A percentile compares a stretch with the other conserved stretches of the same genome.
Evolutionary conservation across 306 rosid species (phyloP).

Genomic region (Vigna trinervia): DNA sequence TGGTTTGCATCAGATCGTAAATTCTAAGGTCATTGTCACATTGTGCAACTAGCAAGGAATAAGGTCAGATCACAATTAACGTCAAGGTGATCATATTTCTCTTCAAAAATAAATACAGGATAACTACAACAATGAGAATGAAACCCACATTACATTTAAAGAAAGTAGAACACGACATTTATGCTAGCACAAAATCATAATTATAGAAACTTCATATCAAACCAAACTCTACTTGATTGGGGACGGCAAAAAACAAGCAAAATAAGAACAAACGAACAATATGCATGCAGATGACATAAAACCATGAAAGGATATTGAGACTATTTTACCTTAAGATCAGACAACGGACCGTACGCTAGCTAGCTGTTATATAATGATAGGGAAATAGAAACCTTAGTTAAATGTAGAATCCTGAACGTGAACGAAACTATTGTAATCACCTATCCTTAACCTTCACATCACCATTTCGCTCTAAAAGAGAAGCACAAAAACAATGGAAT

Average conservation of each 20-base stretch:
- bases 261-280: not conserved
- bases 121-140: not conserved
- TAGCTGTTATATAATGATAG: not conserved
- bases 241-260: not conserved
- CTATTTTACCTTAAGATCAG: not conserved
- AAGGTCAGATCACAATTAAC: not conserved
- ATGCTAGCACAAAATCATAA: not conserved
- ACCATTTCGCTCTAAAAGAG: not conserved
- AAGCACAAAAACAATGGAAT: not conserved
- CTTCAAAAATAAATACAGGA: not conserved
- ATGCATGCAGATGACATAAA: slow-evolving; percentile 36
- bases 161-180: not conserved
- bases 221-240: not conserved
- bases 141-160: not conserved
- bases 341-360: too few species aligned
- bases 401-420: not conserved
- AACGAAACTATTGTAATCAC: not conserved
- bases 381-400: not conserved
- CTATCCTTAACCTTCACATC: not conserved
- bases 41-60: not conserved
- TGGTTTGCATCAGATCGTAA: not conserved
- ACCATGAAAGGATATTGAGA: slow-evolving; percentile 5
- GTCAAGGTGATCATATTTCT: slow-evolving; percentile 4
- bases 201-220: not conserved
- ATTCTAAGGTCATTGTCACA: not conserved